These are phyloP conservation scores for Neonectria neomacrospora DNA, from an alignment of 2,329 filamentous ascomycete genomes.

Conservation along the genomic window DNA sequence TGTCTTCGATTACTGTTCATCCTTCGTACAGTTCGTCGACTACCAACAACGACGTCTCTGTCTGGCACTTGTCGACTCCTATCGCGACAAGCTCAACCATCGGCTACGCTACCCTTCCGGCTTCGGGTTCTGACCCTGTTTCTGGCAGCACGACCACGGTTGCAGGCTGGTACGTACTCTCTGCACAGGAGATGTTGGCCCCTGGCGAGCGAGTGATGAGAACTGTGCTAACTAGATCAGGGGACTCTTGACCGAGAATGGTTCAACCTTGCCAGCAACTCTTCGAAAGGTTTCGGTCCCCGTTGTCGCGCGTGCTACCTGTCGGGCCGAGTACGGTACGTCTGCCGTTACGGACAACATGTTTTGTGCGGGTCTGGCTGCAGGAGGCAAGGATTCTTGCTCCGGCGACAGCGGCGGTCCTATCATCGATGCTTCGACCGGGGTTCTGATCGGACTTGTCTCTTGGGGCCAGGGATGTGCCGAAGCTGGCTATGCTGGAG, in stretches of 20 bases:
- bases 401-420: constrained; percentile 48
- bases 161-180: constrained; percentile 44
- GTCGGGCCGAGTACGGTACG: constrained; percentile 39
- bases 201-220: neutral
- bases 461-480: constrained; percentile 49
- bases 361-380: constrained; percentile 47
- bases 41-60: constrained; percentile 44
- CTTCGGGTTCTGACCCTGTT: constrained; percentile 42
- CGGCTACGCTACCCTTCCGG: constrained; percentile 41
- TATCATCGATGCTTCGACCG: constrained; percentile 40
- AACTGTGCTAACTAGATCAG: constrained; percentile 22
- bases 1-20: constrained; percentile 41
- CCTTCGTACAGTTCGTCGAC: constrained; percentile 38
- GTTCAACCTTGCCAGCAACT: constrained; percentile 23
- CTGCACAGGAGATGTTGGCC: neutral
- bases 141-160: constrained; percentile 34
- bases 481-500: constrained; percentile 39
- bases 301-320: constrained; percentile 43
- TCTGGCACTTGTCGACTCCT: constrained; percentile 44
- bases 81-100: constrained; percentile 38
- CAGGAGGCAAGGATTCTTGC: constrained; percentile 48
- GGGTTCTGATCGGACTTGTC: constrained; percentile 44
- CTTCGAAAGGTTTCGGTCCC: constrained; percentile 48
- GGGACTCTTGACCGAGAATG: constrained; percentile 39
- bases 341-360: constrained; percentile 44